Evolutionary conservation across 2,329 filamentous ascomycete species (phyloP), one percentile per base, ranked within the genome.

Genomic region (Talaromyces sp.): DNA sequence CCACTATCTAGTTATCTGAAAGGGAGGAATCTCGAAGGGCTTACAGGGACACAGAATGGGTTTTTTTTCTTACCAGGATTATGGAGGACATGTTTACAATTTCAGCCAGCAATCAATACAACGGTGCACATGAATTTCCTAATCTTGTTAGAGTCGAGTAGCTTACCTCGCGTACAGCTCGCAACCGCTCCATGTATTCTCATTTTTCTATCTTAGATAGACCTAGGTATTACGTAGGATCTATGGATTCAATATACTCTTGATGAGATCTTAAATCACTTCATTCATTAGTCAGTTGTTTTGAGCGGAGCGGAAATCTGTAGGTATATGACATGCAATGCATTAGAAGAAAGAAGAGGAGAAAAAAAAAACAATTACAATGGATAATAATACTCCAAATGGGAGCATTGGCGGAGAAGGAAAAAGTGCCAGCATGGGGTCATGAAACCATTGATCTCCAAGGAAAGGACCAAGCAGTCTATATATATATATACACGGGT

Each of bases 401-500:
- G 19, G 17, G 28, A 10, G 28, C 7, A 48, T 33, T 33, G 45
- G 45, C 28, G 19, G n/a, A 33, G 31, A 33, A 15, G 15, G 15
- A 31, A 35, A 48, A 15, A 11, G 8, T 33, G 45, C 28, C 22
- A n/a, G 28, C 45, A 10, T 48, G 45, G 19, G 45, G 45, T 48
- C 45, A 21, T 48, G 45, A 48, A 35, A 35, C 25, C 45, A 48
- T 35, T 48, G n/a, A 48, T 48, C 45, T 48, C 45, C n/a, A 21
- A 28, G 17, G 19, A 33, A 10, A 21, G 22, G 33, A 48, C n/a
- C 5, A 8, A 21, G 17, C 28, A 35, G 19, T 31, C 3, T 7
- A 28, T 28, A 28, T 28, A 28, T 28, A 28, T 33, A 46, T 48
- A 35, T 48, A 15, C 21, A 31, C 5, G n/a, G n/a, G 25, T 21